These are phyloP conservation scores for Venturia nashicola DNA, from an alignment of 2,329 filamentous ascomycete species.

Conservation along the genomic window DNA sequence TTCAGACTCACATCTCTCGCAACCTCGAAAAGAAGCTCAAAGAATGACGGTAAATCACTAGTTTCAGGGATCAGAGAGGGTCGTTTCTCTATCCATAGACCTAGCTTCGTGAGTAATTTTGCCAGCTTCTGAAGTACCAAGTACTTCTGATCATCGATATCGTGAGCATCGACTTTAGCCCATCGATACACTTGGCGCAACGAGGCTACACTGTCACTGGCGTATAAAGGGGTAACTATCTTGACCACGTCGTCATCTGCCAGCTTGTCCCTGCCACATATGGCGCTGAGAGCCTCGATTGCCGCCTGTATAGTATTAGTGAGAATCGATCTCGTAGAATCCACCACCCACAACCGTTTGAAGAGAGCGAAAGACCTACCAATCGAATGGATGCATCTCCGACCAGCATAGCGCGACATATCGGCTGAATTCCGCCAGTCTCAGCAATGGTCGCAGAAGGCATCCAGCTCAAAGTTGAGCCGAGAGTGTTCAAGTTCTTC, in stretches of 20 bases:
- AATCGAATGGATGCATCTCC: conserved; percentile 15
- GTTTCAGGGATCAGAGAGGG: conserved; percentile 52
- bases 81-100: conserved; percentile 71
- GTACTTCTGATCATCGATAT: conserved; percentile 87
- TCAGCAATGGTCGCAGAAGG: conserved; percentile 5
- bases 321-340: not conserved
- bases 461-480: conserved; percentile 75
- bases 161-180: conserved; percentile 65
- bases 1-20: conserved; percentile 78
- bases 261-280: conserved; percentile 66
- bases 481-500: conserved; percentile 64
- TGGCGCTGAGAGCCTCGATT: conserved; percentile 69
- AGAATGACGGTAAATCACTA: conserved; percentile 59
- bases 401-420: conserved; percentile 23
- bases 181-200: conserved; percentile 66
- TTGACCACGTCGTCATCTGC: conserved; percentile 66
- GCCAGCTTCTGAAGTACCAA: conserved; percentile 86
- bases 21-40: conserved; percentile 67
- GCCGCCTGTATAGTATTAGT: conserved; percentile 29
- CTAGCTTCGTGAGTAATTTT: conserved; percentile 80
- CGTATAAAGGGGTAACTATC: conserved; percentile 70
- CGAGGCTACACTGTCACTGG: conserved; percentile 55
- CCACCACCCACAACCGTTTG: not conserved
- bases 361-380: not conserved
- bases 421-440: conserved; percentile 18